Evolutionary conservation across 2,329 filamentous ascomycete genomes (phyloP).

Genomic region (Alternaria conjuncta): DNA sequence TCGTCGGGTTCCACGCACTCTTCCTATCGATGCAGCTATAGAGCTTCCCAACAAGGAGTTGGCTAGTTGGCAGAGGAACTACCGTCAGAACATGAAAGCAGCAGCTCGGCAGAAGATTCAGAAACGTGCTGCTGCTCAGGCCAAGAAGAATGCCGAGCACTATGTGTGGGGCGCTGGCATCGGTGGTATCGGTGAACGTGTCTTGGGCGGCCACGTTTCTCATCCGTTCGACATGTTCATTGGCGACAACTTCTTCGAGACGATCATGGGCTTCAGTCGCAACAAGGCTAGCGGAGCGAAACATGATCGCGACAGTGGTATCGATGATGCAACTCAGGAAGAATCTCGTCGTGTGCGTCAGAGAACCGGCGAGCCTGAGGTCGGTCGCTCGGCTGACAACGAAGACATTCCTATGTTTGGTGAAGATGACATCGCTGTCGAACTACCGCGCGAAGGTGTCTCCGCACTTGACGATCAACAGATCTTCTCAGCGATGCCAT

Average conservation of each 20-base stretch:
- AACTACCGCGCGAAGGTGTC: slow-evolving; percentile 73
- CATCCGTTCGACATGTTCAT: slow-evolving; percentile 64
- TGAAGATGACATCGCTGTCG: slow-evolving; percentile 67
- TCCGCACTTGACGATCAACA: slow-evolving; percentile 72
- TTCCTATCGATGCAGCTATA: slow-evolving; percentile 58
- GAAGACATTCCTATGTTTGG: slow-evolving; percentile 35
- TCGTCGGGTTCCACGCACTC: slow-evolving; percentile 45
- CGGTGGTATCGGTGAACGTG: slow-evolving; percentile 54
- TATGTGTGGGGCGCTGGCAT: slow-evolving; percentile 67
- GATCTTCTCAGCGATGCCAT: slow-evolving; percentile 70
- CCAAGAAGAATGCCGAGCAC: slow-evolving; percentile 68
- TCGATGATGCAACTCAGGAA: slow-evolving; percentile 42
- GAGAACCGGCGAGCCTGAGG: slow-evolving; percentile 40
- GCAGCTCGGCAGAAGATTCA: slow-evolving; percentile 54
- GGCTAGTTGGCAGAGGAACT: slow-evolving; percentile 63
- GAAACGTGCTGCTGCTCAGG: slow-evolving; percentile 52
- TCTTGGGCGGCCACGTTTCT: slow-evolving; percentile 42
- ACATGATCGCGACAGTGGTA: slow-evolving; percentile 43
- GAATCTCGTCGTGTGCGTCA: slow-evolving; percentile 44
- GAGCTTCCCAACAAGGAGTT: slow-evolving; percentile 65
- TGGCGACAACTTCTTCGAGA: slow-evolving; percentile 60
- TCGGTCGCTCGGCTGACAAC: slow-evolving; percentile 47
- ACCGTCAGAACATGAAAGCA: slow-evolving; percentile 65
- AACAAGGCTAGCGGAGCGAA: slow-evolving; percentile 33
- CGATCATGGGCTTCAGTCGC: slow-evolving; percentile 52